Percentiles rank a stretch among this genome's conserved stretches.
phyloP scores from a whole-genome alignment of 208 protist genomes.

The Trypanosoma melophagium region DNA sequence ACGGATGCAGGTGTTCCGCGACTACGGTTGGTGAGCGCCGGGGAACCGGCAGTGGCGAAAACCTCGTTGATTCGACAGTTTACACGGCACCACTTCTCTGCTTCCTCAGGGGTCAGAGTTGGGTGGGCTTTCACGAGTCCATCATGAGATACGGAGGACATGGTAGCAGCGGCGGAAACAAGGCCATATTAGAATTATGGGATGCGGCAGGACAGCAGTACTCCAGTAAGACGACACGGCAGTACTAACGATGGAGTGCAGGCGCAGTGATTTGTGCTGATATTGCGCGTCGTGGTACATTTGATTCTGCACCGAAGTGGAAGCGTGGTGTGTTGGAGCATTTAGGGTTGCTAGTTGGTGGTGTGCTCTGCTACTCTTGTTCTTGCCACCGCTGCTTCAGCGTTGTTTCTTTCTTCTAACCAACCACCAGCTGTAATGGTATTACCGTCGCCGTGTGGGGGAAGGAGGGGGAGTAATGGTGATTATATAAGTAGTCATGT shows the following conservation, averaged over 20 bases:
- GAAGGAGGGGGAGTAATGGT: too few relatives aligned
- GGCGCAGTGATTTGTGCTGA: conserved; percentile 7
- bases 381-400: too few relatives aligned
- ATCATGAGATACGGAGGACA: not conserved
- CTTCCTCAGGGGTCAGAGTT: not conserved
- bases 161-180: conserved; percentile 2
- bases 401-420: too few relatives aligned
- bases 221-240: conserved; percentile 4
- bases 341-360: too few relatives aligned
- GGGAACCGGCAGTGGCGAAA: conserved; percentile 11
- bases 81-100: not conserved
- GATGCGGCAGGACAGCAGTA: conserved; percentile 22
- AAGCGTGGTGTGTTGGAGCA: conserved; percentile 4
- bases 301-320: conserved; percentile 6
- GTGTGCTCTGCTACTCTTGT: too few relatives aligned
- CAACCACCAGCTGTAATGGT: too few relatives aligned
- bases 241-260: conserved; percentile 17
- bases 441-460: too few relatives aligned
- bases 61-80: conserved; percentile 21
- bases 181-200: conserved; percentile 7
- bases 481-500: too few relatives aligned
- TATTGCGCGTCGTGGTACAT: conserved; percentile 3
- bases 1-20: not conserved
- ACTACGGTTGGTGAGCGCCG: conserved; percentile 12
- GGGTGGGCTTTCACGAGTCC: conserved; percentile 11